Evolutionary conservation across 805 yeast species (phyloP), one percentile per base, ranked within the genome.

Genomic region (Citeromyces nyonsensis): DNA sequence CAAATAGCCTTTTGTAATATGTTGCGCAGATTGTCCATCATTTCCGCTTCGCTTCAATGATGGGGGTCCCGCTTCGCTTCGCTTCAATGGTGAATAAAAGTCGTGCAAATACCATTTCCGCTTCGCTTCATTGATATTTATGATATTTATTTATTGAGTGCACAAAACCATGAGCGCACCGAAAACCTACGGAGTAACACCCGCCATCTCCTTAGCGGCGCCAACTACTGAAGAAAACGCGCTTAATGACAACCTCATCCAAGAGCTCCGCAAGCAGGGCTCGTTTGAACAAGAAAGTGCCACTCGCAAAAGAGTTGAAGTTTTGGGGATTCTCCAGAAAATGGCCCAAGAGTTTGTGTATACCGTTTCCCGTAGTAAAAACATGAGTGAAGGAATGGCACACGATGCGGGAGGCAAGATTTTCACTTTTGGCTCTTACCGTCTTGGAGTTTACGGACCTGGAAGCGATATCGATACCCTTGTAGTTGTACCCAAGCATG

Each of bases 371-470:
- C 65, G 70, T 40, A 70, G 65, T 38, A 85, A 80, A 47, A 86
- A 88, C 48, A 85, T 91, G 95, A 73, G 85, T 25, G 97, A 91
- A 38, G 95, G 96, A 2, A 85, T 91, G 96, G 94, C 97, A 0
- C 67, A 61, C 35, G 98, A 91, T 53, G 94, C 97, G 0, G 98
- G 98, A 26, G 98, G 98, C 25, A 91, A 91, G 51, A 73, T 91
- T n/a, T 91, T 86, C 51, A 85, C 96, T 0, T 91, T 69, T 57
- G 98, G 98, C 1, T 85, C 96, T 1, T 91, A 86, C 47, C 64
- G 95, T 40, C 57, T 91, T 29, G 98, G 98, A 4, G 98, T 91
- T 10, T 84, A 86, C 56, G 97, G 97, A 0, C 97, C 97, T 0
- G 97, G 98, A 1, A 80, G 94, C 0, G 98, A 91, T 76, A 88